Evolutionary conservation across 2,329 filamentous ascomycete genomes (phyloP), one percentile per base, ranked within the genome.

Genomic region (Hymenoscyphus linearis): DNA sequence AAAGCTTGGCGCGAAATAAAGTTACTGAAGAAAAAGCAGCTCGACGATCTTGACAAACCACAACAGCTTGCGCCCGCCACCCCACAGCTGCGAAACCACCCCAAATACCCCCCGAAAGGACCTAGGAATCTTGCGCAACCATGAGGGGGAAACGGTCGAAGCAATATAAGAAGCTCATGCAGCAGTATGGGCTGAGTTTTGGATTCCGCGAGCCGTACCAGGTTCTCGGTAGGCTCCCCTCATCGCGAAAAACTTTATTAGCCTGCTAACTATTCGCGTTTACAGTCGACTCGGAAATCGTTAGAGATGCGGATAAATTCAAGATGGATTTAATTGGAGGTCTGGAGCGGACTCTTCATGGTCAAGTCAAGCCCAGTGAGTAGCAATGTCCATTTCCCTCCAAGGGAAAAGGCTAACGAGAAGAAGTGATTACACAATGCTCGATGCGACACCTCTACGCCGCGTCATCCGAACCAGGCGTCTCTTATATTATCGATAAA

Each of bases 121-220:
- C 40, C 9, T 34, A 12, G n/a, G 4, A 18, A 26, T 7, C 40
- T 36, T 25, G 18, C 22, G 55, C 47, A 74, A 82, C 70, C 55
- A 89, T 88, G 84, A 81, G 85, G 71, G 86, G 85, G 59, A 90
- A 90, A 76, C 80, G 85, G 63, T 82, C 80, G 50, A 88, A 90
- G 76, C 86, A 88, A 70, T 92, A 91, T 75, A 85, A 87, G 73
- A 97, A 97, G 85, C 86, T 97, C 71, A 96, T 99, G 87, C 88
- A 91, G 76, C 88, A 93, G 73, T 96, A 93, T 82, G 86, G 87
- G 72, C 83, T 93, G 74, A 87, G 86, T 63, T 97, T 96, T 74
- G 88, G 89, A 63, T 97, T 97, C 75, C 90, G 93, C 68, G 90
- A 95, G 77, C 92, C 95, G 12, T 98, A 97, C 77, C 95, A 98